Conservation (phyloP, 2,329 filamentous ascomycete species). For the Pyrenophora teres region DNA sequence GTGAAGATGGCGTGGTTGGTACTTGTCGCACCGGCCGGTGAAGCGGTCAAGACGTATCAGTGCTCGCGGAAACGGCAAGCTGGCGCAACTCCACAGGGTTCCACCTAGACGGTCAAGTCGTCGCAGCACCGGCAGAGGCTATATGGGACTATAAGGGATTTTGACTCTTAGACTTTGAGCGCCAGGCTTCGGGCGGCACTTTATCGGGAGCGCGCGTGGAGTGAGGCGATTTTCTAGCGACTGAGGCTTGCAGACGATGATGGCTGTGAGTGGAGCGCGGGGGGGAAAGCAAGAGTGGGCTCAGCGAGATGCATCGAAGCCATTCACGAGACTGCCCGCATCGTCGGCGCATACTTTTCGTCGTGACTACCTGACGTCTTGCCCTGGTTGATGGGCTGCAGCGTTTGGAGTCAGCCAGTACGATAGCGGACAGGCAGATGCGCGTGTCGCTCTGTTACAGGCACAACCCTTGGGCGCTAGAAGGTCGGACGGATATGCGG, state of each 20-base stretch:
- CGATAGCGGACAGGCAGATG: conserved; percentile 25
- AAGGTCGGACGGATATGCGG: conserved; percentile 37
- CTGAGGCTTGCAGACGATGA: conserved; percentile 21
- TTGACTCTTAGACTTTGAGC: conserved; percentile 1
- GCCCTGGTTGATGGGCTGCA: conserved; percentile 36
- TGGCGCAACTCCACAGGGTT: conserved; percentile 30
- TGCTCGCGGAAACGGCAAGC: conserved; percentile 32
- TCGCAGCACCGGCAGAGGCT: conserved; percentile 7
- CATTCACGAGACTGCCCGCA: conserved; percentile 35
- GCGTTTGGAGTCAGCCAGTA: conserved; percentile 22
- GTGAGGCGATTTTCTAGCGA: conserved; percentile 33
- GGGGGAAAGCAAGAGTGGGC: conserved; percentile 16
- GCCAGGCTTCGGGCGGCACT: not conserved
- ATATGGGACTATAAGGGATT: conserved; percentile 17
- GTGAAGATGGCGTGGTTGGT: conserved; percentile 19
- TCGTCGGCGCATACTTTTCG: conserved; percentile 9
- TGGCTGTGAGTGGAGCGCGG: conserved; percentile 23
- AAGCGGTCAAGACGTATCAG: conserved; percentile 41
- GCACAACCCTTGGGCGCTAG: conserved; percentile 21
- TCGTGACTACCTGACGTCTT: conserved; percentile 37
- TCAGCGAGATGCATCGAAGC: conserved; percentile 21
- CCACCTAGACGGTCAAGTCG: conserved; percentile 23
- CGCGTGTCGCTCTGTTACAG: conserved; percentile 43
- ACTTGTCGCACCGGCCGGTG: conserved; percentile 23
- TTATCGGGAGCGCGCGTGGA: conserved; percentile 19